These are phyloP conservation scores for Blumeria hordei DNA, from an alignment of 2,329 filamentous ascomycete species.

Conservation along the genomic window DNA sequence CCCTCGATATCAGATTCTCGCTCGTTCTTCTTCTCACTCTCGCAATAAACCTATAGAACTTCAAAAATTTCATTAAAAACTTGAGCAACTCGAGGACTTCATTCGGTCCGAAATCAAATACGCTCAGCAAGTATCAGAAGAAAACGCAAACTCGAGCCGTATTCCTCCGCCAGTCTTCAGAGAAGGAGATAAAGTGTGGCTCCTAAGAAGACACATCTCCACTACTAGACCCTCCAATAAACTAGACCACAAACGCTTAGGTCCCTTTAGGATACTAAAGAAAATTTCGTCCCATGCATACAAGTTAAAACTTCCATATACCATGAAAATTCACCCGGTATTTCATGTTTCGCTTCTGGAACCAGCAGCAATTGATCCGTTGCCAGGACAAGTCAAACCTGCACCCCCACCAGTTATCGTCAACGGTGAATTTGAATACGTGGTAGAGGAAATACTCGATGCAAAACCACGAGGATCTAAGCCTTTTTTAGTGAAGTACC, in stretches of 20 bases:
- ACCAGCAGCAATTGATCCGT: not conserved
- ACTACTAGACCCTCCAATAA: not conserved
- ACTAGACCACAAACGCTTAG: constrained; percentile 1
- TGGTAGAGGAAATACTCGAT: not conserved
- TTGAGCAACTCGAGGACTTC: not conserved
- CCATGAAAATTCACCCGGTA: constrained; percentile 1
- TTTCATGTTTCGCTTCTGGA: constrained; percentile 3
- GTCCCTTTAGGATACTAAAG: constrained; percentile 1
- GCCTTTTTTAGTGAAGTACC: not conserved
- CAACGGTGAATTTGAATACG: not conserved
- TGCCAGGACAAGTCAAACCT: not conserved
- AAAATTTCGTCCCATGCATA: not conserved
- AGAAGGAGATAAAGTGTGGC: constrained; percentile 1
- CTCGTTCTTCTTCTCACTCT: not conserved
- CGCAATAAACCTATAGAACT: not conserved
- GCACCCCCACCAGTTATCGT: not conserved
- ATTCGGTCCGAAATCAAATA: not conserved
- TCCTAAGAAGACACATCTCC: not conserved
- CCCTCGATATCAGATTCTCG: not conserved
- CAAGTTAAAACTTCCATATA: not conserved
- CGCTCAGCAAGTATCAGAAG: not conserved
- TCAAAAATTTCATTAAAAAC: not conserved
- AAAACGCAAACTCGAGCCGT: not conserved
- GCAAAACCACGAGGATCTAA: not conserved
- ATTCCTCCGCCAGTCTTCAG: not conserved